Conservation (phyloP, 2,329 filamentous ascomycete species). For the Alternaria burnsii region DNA sequence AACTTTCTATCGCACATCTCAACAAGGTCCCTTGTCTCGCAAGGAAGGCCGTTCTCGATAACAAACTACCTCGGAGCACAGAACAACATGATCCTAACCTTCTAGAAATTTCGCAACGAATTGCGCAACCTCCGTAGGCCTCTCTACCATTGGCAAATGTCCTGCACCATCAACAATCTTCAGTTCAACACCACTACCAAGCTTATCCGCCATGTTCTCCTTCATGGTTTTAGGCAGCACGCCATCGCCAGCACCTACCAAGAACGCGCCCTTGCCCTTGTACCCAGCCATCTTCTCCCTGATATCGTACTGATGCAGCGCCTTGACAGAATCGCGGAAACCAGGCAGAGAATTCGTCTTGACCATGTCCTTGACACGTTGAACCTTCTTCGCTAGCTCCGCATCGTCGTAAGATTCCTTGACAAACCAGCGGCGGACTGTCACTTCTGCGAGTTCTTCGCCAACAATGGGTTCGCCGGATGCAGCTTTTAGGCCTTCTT, state of each 20-base stretch:
- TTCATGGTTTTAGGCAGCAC: constrained; percentile 82
- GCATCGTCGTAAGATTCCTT: constrained; percentile 64
- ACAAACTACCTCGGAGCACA: not conserved
- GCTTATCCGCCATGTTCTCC: constrained; percentile 66
- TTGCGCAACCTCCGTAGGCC: constrained; percentile 71
- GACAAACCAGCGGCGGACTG: constrained; percentile 79
- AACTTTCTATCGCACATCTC: too few species aligned
- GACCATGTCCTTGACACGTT: constrained; percentile 73
- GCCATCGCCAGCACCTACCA: constrained; percentile 77
- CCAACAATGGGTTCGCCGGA: constrained; percentile 66
- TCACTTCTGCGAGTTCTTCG: constrained; percentile 70
- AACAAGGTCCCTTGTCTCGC: too few species aligned
- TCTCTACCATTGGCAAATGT: constrained; percentile 86
- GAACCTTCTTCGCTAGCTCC: constrained; percentile 59
- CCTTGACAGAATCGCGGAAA: constrained; percentile 72
- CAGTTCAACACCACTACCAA: constrained; percentile 62
- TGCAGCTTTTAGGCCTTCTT: constrained; percentile 52
- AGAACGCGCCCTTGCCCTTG: constrained; percentile 69
- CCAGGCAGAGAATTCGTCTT: constrained; percentile 73
- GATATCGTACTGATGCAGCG: constrained; percentile 76
- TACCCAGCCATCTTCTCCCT: constrained; percentile 63
- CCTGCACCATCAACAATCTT: constrained; percentile 74
- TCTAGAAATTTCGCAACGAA: constrained; percentile 65
- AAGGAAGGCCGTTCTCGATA: too few species aligned
- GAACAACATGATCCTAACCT: not conserved